Evolutionary conservation across 176 grass and related monocot species (phyloP), one percentile per base, ranked within the genome.

Genomic region (Pontederia paniculata): DNA sequence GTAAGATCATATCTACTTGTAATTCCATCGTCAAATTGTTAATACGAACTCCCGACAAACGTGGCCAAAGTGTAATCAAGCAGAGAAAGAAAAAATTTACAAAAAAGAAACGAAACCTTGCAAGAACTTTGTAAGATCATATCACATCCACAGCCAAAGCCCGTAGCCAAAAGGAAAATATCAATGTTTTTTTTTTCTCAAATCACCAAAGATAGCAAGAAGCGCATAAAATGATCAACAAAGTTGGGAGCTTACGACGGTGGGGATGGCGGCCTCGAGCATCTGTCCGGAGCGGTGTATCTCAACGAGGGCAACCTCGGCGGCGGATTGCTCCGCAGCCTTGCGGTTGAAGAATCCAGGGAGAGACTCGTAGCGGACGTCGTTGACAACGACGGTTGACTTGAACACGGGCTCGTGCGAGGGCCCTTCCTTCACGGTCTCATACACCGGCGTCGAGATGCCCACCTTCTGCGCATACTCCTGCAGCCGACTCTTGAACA

Each of bases 401-500:
- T 68, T 80, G 66, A 98, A 98, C 51, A 91, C 50, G 1, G 93
- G 93, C 37, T 88, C 93, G 43, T 98, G 93, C 13, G 93, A 84
- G 10, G 86, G 86, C 2, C 93, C 93, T 66, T 98, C 86, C 44
- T 82, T 98, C 16, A 91, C 31, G 4, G 93, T 98, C 9, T 82
- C 62, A 44, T 98, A 98, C 37, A 91, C 93, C 0, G 93, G 93
- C 20, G 86, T 84, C 1, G 49, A 76, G 21, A 98, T 68, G 5
- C 77, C 77, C 6, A 66, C 77, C 71, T 74, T 98, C 57, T 91
- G 86, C 6, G 70, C 83, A 19, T 91, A 88, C 58, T 91, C 93
- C 65, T 98, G 93, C 54, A 91, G 60, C 12, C 93, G 72, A 77
- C 93, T 91, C 78, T 98, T 91, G 69, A 98, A 91, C 10, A 98